Evolutionary conservation across 2,329 filamentous ascomycete species (phyloP).

Genomic region (Calcarisporium arbuscula): DNA sequence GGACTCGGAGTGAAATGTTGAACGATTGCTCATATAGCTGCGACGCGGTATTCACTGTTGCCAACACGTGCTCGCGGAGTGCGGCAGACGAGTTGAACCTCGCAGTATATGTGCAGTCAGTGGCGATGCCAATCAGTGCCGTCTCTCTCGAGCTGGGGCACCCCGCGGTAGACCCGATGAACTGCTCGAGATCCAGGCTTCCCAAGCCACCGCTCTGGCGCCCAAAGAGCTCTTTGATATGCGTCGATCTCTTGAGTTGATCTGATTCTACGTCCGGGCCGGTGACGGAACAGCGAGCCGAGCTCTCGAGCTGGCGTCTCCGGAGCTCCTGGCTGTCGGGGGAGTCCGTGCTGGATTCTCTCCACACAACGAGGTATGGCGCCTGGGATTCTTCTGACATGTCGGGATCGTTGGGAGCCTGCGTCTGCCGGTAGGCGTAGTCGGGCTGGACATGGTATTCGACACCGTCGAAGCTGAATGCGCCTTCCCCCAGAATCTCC

Average conservation of each 20-base stretch:
- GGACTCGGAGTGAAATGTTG: constrained; percentile 79
- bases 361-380: no score
- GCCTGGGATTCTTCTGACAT: background rate
- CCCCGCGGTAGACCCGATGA: constrained; percentile 66
- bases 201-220: constrained; percentile 1
- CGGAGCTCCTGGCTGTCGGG: background rate
- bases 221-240: background rate
- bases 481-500: constrained; percentile 8
- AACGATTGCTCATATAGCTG: constrained; percentile 77
- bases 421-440: constrained; percentile 4
- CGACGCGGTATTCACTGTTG: constrained; percentile 78
- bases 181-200: background rate
- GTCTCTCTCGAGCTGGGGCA: constrained; percentile 77
- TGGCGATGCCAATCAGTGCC: constrained; percentile 82
- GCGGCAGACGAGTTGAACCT: constrained; percentile 57
- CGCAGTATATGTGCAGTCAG: constrained; percentile 76
- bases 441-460: constrained; percentile 12
- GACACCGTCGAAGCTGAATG: constrained; percentile 9
- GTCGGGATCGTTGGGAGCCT: background rate
- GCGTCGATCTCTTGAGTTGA: background rate
- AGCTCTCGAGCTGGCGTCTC: background rate
- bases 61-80: constrained; percentile 64
- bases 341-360: no score
- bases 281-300: background rate
- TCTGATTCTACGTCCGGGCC: background rate